Evolutionary conservation across 352 stramenopile genomes (phyloP), one percentile per base, ranked within the genome.

Genomic region (Phytophthora uliginosa): DNA sequence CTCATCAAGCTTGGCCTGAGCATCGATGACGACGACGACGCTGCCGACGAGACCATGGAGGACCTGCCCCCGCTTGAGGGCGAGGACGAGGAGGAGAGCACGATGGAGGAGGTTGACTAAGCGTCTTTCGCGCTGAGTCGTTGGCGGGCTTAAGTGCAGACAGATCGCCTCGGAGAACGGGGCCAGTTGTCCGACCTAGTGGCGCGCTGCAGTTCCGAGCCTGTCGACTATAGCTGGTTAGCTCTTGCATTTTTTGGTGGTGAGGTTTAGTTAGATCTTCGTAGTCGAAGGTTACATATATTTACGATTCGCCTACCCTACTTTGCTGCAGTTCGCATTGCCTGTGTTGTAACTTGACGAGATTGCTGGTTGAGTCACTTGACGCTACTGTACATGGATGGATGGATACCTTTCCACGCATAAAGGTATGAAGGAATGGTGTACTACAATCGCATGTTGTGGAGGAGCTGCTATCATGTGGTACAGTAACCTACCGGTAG

Each of bases 21-120:
- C 78, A 99, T 99, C 71, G 98, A 99, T 77, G 98, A 99, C 75
- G 98, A 99, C 66, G 97, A 98, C 76, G 96, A 97, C n/a, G 95
- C 82, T 31, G 93, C 86, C 17, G 95, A 98, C 51, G 95, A 98
- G 71, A 83, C 97, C 50, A 98, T 99, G 82, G 97, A 99, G 63
- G 97, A 99, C 77, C 84, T 99, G 72, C 98, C 98, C 38, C 91
- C 97, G 69, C 91, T 99, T 77, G 98, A 99, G 78, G 97, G 95
- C 64, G 97, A 99, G 77, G 95, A 93, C 53, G 93, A 97, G 74
- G 98, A 99, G 73, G 97, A 98, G 75, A 98, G 91, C 76, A 98
- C 95, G 63, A 99, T 99, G 98, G 98, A 99, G 86, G 93, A 99
- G 79, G 98, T 99, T 73, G 98, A 99, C 79, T 99, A 99, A 99